Conservation (phyloP, 1,284 basidiomycete species). For the Trametes hirsuta region DNA sequence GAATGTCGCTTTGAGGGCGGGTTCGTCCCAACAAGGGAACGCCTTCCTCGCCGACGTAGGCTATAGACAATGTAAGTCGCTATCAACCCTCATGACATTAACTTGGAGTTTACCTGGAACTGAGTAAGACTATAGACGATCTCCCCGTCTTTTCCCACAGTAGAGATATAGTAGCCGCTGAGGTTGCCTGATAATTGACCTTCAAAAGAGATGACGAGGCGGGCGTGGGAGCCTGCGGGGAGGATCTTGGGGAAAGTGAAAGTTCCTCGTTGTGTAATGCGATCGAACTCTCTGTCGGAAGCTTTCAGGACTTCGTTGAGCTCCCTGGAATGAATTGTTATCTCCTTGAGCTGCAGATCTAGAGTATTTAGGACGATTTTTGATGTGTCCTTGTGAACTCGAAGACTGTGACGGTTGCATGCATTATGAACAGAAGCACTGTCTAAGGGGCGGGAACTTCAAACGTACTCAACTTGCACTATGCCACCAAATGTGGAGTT, state of each 20-base stretch:
- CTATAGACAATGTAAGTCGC: constrained; percentile 41
- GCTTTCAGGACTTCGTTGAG: constrained; percentile 57
- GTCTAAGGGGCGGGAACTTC: background rate
- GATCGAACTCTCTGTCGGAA: constrained; percentile 55
- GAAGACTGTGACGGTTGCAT: constrained; percentile 51
- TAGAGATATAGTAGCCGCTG: constrained; percentile 73
- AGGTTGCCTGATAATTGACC: constrained; percentile 67
- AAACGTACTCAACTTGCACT: constrained; percentile 68
- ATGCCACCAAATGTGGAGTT: constrained; percentile 76
- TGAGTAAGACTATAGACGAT: constrained; percentile 76
- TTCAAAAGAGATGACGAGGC: constrained; percentile 64
- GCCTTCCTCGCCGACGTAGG: constrained; percentile 85
- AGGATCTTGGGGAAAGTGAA: constrained; percentile 57
- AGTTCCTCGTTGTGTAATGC: constrained; percentile 64
- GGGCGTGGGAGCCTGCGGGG: constrained; percentile 64
- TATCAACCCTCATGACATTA: background rate
- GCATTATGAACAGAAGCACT: background rate
- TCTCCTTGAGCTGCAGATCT: constrained; percentile 69
- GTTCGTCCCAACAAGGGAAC: constrained; percentile 94
- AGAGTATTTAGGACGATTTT: constrained; percentile 74
- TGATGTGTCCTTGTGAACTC: constrained; percentile 68
- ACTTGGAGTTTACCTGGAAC: constrained; percentile 56
- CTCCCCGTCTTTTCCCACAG: constrained; percentile 58
- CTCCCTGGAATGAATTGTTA: constrained; percentile 62
- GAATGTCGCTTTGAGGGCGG: constrained; percentile 90